Conservation (phyloP, 225 moss, liverwort and hornwort species). For the Takakia lepidozioides region DNA sequence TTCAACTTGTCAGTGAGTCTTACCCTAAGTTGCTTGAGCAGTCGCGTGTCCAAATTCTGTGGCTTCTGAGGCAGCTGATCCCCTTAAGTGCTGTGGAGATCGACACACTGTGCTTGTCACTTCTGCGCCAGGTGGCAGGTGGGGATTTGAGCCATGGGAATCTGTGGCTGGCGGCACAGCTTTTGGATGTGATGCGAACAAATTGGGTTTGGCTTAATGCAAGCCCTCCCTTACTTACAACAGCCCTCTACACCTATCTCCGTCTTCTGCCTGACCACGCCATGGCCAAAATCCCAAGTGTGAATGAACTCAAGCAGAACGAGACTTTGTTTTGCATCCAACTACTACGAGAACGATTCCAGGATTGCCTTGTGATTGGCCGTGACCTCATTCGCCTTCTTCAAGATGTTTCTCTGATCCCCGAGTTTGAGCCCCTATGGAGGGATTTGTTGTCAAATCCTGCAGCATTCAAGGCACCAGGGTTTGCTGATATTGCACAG, state of each 20-base stretch:
- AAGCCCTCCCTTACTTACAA: constrained; percentile 69
- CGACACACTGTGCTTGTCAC: constrained; percentile 62
- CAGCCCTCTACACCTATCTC: constrained; percentile 86
- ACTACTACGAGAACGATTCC: constrained; percentile 79
- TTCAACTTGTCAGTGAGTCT: constrained; percentile 84
- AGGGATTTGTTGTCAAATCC: constrained; percentile 85
- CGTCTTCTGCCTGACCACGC: constrained; percentile 87
- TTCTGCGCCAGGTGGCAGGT: constrained; percentile 87
- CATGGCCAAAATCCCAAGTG: constrained; percentile 45
- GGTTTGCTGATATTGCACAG: constrained; percentile 90
- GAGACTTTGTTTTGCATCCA: constrained; percentile 82
- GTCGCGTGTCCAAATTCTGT: constrained; percentile 75
- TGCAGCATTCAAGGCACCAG: constrained; percentile 58
- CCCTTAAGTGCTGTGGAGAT: constrained; percentile 74
- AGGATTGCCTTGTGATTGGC: constrained; percentile 89
- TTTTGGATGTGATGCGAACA: constrained; percentile 76
- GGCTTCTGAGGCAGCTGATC: constrained; percentile 90
- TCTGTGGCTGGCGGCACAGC: constrained; percentile 83
- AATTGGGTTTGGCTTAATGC: constrained; percentile 74
- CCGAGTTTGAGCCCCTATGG: constrained; percentile 90
- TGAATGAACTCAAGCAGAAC: constrained; percentile 79
- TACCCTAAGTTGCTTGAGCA: constrained; percentile 84
- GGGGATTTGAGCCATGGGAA: constrained; percentile 84
- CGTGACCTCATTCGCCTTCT: constrained; percentile 89
- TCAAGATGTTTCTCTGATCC: constrained; percentile 88